Evolutionary conservation across 306 rosid genomes (phyloP), one percentile per base, ranked within the genome.

Genomic region (Neltuma alba): DNA sequence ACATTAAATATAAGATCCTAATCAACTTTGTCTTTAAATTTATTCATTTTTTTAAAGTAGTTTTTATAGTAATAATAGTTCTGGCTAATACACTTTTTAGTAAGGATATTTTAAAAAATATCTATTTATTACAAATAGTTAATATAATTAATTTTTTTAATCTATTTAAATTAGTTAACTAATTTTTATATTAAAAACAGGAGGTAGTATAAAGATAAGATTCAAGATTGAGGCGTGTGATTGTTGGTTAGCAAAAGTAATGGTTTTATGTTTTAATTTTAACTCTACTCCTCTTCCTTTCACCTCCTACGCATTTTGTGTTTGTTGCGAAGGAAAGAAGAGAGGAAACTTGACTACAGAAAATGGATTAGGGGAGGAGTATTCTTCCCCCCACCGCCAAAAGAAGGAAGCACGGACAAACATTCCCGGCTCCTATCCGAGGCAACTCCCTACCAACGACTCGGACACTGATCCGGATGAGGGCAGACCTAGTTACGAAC

Each of bases 401-500:
- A 78, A 74, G 33, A 80, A 87, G 45, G 91, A 90, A 34, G 33
- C 71, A 65, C 87, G 73, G 36, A 68, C 70, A 20, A 83, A 61
- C 45, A 38, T 74, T 15, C 85, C 89, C 4, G 79, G 79, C 30
- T 45, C 87, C 62, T 79, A 91, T 45, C 85, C 87, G 78, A 73
- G 75, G 78, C 85, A 88, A 44, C 85, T 45, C 23, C 87, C 88
- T 25, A n/a, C 92, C 80, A 86, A 81, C 79, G 83, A 81, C 77
- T 65, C 88, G 62, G 83, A 82, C 77, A 65, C 86, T 70, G 82
- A 82, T 16, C 89, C 90, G 48, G 84, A 80, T 37, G 86, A 74
- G 20, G 88, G 38, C 10, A 81, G 84, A 78, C 89, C 87, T 69
- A 79, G 83, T 68, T 83, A 83, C 72, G 85, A 75, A 82, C 83